A percentile compares a stretch with the other conserved stretches of the same genome.
Conservation (phyloP, 2,329 filamentous ascomycete species). For the Hyphodiscus sp. region DNA sequence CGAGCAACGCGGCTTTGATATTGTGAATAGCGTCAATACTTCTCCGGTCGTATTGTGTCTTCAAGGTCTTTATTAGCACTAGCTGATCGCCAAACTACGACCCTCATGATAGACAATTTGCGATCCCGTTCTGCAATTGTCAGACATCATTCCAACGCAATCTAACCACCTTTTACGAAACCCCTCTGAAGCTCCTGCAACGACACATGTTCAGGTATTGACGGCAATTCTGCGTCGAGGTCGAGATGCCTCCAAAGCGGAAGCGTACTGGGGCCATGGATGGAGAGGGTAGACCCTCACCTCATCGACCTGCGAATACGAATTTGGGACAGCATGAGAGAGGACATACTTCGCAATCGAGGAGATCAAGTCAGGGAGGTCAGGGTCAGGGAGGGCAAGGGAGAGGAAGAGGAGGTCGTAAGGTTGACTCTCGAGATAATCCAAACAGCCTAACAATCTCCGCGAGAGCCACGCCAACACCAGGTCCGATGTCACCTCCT, state of each 20-base stretch:
- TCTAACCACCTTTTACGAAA: slow-evolving; percentile 4
- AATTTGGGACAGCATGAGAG: slow-evolving; percentile 51
- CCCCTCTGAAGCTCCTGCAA: slow-evolving; percentile 3
- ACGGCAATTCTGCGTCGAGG: slow-evolving; percentile 14
- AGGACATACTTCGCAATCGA: slow-evolving; percentile 41
- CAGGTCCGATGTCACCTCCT: slow-evolving; percentile 31
- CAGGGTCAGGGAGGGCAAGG: slow-evolving; percentile 39
- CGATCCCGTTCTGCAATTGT: slow-evolving; percentile 1
- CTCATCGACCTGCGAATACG: slow-evolving; percentile 55
- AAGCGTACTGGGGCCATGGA: slow-evolving; percentile 31
- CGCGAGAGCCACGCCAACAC: slow-evolving; percentile 26
- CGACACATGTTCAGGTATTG: slow-evolving; percentile 25
- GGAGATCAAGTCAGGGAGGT: slow-evolving; percentile 36
- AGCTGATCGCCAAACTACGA: not conserved
- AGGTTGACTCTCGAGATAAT: slow-evolving; percentile 27
- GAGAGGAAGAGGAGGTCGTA: slow-evolving; percentile 24
- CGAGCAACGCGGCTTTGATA: not conserved
- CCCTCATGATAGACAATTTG: slow-evolving; percentile 1
- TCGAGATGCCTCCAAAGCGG: slow-evolving; percentile 30
- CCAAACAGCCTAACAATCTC: slow-evolving; percentile 23
- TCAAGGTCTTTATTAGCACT: no score
- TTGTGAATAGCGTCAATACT: not conserved
- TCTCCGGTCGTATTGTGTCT: not conserved
- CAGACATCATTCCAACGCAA: not conserved
- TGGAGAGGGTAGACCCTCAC: slow-evolving; percentile 48